Base-by-base conservation (phyloP, 129 eudicot species). In the Saussurea involucrata region DNA sequence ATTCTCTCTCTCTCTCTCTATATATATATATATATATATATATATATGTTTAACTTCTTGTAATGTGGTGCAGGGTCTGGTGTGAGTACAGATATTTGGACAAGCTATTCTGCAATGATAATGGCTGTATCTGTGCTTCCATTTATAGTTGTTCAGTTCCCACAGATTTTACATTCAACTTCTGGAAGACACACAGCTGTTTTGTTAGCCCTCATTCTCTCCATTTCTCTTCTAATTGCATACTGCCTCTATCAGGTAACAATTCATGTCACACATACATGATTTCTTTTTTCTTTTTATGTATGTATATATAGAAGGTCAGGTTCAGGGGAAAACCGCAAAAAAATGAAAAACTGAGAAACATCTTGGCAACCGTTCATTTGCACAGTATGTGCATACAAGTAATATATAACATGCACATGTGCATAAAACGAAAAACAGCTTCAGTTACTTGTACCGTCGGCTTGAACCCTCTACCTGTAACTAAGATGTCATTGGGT, bases 91-190 rank as follows among this genome's bases (percentile, higher is more conserved):
- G 95, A 89, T 80, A 78, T 83, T 40, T 85, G 87, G 88, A 89
- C 95, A 66, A 77, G 89, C 74, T 87, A 84, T 81, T 82, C 91
- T 12, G 89, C 95, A 36, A 88, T 83, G 78, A 89, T 87, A 64
- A 89, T 87, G 95, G 91, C 90, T 72, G 63, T 85, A 73, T 89
- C 92, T 21, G 79, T 89, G 53, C 82, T 89, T 24, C 95, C 92
- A 6, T 89, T 87, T 64, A 6, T 83, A 17, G 80, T 87, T 72
- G 91, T 87, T 42, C 95, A 87, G n/a, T 68, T 83, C 53, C 84
- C 85, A 0, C 80, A 84, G 37, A 36, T 84, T 18, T 20, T 82
- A 33, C 71, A 78, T 76, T 80, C 93, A 25, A 72, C 86, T 21
- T 89, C 90, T 31, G 86, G 86, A 66, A 78, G 84, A 61, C 87